Conservation (phyloP, 208 protist species). For the Novymonas esmeraldas region DNA sequence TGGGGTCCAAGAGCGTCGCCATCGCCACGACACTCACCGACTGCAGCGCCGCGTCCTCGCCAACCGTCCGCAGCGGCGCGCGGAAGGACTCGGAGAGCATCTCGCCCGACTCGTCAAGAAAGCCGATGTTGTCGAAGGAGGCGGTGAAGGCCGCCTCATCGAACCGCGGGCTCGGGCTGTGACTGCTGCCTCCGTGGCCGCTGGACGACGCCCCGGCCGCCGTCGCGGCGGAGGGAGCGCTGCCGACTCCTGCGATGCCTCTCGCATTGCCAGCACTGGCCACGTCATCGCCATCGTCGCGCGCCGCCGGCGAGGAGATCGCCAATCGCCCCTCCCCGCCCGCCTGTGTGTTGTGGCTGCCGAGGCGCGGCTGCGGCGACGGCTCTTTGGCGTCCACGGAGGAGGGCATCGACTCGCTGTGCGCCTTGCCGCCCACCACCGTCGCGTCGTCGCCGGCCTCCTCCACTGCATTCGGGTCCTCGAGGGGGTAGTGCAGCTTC, state of each 20-base stretch:
- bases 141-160: conserved; percentile 52
- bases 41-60: conserved; percentile 43
- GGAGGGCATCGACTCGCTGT: conserved; percentile 13
- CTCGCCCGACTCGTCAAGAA: conserved; percentile 28
- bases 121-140: conserved; percentile 23
- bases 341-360: conserved; percentile 9
- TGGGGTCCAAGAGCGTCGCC: conserved; percentile 73
- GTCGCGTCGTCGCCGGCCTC: conserved; percentile 16
- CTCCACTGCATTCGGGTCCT: conserved; percentile 33
- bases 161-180: conserved; percentile 45
- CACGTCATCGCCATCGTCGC: neutral
- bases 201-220: conserved; percentile 4
- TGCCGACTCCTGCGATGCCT: neutral
- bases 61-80: conserved; percentile 8
- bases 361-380: conserved; percentile 43
- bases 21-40: conserved; percentile 71
- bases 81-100: conserved; percentile 39
- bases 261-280: neutral
- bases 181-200: conserved; percentile 22
- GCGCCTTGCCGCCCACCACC: conserved; percentile 1
- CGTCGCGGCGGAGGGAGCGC: neutral
- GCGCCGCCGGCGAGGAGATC: neutral
- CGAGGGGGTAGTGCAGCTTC: conserved; percentile 70
- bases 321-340: neutral
- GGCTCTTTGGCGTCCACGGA: conserved; percentile 30